Base-by-base conservation (phyloP, 1,284 basidiomycete genomes). In the Ustilago shanxiensis region DNA sequence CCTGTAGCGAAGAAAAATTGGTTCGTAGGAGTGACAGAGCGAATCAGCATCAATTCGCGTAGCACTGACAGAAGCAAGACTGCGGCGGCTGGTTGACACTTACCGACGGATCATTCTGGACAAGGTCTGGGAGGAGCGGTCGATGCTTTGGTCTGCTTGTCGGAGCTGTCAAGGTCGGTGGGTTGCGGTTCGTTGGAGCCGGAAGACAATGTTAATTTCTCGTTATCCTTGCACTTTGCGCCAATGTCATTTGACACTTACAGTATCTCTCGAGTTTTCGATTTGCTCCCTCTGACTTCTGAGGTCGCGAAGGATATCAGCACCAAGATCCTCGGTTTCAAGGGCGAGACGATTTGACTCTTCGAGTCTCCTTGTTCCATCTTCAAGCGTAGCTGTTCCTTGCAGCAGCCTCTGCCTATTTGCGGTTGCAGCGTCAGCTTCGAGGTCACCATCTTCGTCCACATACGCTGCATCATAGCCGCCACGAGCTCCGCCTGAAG, bases 301-400 rank as follows among this genome's bases (percentile, higher is more conserved):
- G 72, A 99, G 88, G 83, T 93, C 95, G 81, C 92, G 87, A 72
- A 99, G 86, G 82, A 99, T 98, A 79, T 95, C 95, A 14, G 95
- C 91, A 11, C 97, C 97, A 39, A 98, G 91, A 81, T 94, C 92
- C 87, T 99, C 97, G 10, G 97, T 98, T 88, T 99, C 95, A 28
- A 99, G 88, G 8, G 96, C 96, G 51, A 99, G 91, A 24, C 95
- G 90, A 75, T 98, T 94, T 20, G 93, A 94, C 73, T 97, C 95
- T 78, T 95, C 91, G 58, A 99, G 87, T 51, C 97, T 89, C 72
- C 91, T 89, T 1, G 83, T 84, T 1, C 87, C 86, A 9, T 87
- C 86, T 31, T 85, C 82, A n/a, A 88, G 82, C 37, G 85, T 81
- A n/a, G 87, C 82, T 1, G 87, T 87, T 13, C 84, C 85, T 24